Base-by-base conservation (phyloP, 2,329 filamentous ascomycete species). In the Trichophyton verrucosum region DNA sequence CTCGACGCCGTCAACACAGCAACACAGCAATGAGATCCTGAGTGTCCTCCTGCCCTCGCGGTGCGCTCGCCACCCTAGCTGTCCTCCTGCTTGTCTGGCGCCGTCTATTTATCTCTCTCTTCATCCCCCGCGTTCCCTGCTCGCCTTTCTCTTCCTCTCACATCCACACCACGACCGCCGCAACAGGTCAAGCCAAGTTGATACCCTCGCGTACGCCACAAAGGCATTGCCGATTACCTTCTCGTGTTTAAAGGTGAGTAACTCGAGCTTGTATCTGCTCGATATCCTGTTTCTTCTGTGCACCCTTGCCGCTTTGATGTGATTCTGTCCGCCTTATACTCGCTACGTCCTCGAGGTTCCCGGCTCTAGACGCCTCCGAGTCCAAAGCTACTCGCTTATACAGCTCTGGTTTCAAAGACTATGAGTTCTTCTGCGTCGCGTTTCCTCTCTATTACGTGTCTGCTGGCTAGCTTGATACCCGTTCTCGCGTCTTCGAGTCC, bases 101-200 rank as follows among this genome's bases (percentile, higher is more conserved):
- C n/a, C 24, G 33, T 7, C 17, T 56, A 4, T 60, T 60, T 27
- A 17, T 57, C 27, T 53, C 47, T 36, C 30, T 58, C 53, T 47
- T 47, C 20, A 17, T n/a, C 51, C 11, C 22, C 49, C 38, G 57
- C 38, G 11, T 11, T 57, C 57, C 36, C 36, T 57, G 30, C 20
- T 55, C 58, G 44, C 36, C 27, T 20, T 60, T 49, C 46, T 59
- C 56, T 59, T 44, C 51, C 60, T 51, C 55, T 60, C 59, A 24
- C 20, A 38, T 40, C 38, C 40, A 40, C 51, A 27, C 2, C 22
- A 51, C 46, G 20, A 24, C 22, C 51, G 20, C 51, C 20, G 15
- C 15, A 36, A 2, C 27, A 24, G 8, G 27, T 30, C 27, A 30
- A 27, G 6, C 13, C 13, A 27, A 36, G 30, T 38, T 36, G 51